Evolutionary conservation across 306 rosid genomes (phyloP).

Genomic region (Phaseolus lunatus): DNA sequence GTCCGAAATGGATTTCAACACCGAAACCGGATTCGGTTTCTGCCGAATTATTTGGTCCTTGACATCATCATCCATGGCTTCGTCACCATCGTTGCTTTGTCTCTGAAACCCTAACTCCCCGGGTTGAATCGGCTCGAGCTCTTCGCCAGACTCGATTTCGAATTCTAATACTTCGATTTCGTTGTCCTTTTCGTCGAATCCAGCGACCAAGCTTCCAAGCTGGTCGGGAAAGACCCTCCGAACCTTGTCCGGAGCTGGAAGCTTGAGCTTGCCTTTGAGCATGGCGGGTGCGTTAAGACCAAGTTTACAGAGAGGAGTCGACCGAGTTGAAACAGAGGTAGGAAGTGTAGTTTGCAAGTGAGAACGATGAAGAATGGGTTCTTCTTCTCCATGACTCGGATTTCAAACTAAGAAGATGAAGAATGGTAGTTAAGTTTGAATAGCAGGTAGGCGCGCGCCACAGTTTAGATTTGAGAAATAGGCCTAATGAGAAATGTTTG

Average conservation of each 20-base stretch:
- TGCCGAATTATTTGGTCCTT: constrained; percentile 39
- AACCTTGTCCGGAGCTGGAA: constrained; percentile 61
- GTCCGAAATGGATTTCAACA: constrained; percentile 61
- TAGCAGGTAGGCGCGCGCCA: constrained; percentile 52
- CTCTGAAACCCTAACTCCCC: constrained; percentile 49
- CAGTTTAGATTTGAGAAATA: not conserved
- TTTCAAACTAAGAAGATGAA: constrained; percentile 34
- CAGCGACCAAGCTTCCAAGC: constrained; percentile 65
- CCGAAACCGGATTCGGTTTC: constrained; percentile 47
- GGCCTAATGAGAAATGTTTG: not conserved
- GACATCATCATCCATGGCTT: not conserved
- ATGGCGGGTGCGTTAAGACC: constrained; percentile 44
- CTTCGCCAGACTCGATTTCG: constrained; percentile 68
- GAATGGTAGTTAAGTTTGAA: constrained; percentile 77
- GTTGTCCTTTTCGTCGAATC: constrained; percentile 52
- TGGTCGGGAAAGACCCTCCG: constrained; percentile 59
- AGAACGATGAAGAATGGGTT: not conserved
- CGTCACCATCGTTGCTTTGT: constrained; percentile 36
- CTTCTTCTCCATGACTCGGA: constrained; percentile 42
- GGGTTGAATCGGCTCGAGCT: constrained; percentile 77
- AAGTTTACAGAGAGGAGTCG: constrained; percentile 28
- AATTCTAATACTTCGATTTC: constrained; percentile 44
- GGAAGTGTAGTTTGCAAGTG: constrained; percentile 4
- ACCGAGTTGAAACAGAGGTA: constrained; percentile 34
- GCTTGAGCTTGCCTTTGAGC: constrained; percentile 78